These are phyloP conservation scores for Endocarpon pusillum DNA, from an alignment of 495 filamentous ascomycete genomes.

Conservation along the genomic window DNA sequence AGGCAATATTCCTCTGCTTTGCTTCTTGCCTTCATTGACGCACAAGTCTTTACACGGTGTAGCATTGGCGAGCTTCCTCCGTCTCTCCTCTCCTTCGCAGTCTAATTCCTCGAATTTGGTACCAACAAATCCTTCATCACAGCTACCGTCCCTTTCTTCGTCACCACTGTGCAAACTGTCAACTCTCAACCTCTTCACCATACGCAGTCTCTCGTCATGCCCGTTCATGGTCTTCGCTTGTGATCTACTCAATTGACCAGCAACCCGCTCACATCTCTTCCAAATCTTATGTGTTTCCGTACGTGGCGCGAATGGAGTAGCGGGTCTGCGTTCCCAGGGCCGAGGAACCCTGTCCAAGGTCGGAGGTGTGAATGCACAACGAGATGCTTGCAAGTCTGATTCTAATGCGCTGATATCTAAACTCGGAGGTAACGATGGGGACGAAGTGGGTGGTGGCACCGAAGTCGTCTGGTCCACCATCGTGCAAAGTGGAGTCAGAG, in stretches of 20 bases:
- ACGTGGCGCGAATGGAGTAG: slow-evolving; percentile 28
- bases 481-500: background rate
- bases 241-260: background rate
- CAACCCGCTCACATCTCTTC: slow-evolving; percentile 23
- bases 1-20: background rate
- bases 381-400: background rate
- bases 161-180: background rate
- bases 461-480: background rate
- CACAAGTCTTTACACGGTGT: background rate
- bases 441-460: background rate
- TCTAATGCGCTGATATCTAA: too few species aligned
- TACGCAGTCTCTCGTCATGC: background rate
- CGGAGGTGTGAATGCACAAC: slow-evolving; percentile 1
- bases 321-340: slow-evolving; percentile 38
- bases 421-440: too few species aligned
- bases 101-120: background rate
- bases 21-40: background rate
- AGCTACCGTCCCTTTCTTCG: background rate
- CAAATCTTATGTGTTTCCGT: slow-evolving; percentile 31
- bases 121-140: background rate
- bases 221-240: slow-evolving; percentile 4
- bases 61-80: background rate
- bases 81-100: background rate
- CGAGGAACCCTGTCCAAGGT: slow-evolving; percentile 13
- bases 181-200: background rate